Conservation (phyloP, 1,284 basidiomycete species). For the Ustilago trichophora region DNA sequence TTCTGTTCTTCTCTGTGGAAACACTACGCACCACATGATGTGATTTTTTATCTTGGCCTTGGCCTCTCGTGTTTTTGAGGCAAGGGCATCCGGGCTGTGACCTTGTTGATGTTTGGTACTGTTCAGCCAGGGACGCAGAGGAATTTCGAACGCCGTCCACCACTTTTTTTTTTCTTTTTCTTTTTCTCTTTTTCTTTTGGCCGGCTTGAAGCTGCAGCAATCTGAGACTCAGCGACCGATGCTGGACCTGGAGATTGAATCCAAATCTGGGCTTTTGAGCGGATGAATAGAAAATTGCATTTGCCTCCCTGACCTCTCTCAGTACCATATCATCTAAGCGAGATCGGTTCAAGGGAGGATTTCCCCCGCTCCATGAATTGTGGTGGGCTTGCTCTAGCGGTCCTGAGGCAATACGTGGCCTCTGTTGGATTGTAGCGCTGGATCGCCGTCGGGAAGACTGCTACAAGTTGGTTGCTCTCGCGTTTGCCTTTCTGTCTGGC, state of each 20-base stretch:
- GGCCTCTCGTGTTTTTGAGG: too few relatives aligned
- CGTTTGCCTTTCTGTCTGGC: too few relatives aligned
- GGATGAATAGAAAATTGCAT: too few relatives aligned
- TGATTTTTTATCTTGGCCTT: not conserved
- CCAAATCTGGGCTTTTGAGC: not conserved
- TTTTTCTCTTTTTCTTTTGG: not conserved
- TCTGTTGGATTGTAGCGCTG: too few relatives aligned
- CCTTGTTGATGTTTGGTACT: not conserved
- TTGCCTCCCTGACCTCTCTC: too few relatives aligned
- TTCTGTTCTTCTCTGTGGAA: not conserved
- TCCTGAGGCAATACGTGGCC: constrained; percentile 1
- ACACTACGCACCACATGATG: not conserved
- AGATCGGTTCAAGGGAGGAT: constrained; percentile 1
- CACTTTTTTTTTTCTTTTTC: not conserved
- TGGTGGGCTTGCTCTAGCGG: not conserved
- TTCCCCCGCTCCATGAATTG: constrained; percentile 7
- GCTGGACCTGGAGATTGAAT: not conserved
- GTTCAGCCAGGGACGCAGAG: not conserved
- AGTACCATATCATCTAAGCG: constrained; percentile 19
- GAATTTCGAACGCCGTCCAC: not conserved
- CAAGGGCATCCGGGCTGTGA: not conserved
- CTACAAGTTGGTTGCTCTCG: too few relatives aligned
- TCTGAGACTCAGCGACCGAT: constrained; percentile 14
- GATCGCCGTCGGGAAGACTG: too few relatives aligned
- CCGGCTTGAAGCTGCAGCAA: constrained; percentile 1